Evolutionary conservation across 75 land plant species (phyloP).

Genomic region (Cupressus sempervirens): DNA sequence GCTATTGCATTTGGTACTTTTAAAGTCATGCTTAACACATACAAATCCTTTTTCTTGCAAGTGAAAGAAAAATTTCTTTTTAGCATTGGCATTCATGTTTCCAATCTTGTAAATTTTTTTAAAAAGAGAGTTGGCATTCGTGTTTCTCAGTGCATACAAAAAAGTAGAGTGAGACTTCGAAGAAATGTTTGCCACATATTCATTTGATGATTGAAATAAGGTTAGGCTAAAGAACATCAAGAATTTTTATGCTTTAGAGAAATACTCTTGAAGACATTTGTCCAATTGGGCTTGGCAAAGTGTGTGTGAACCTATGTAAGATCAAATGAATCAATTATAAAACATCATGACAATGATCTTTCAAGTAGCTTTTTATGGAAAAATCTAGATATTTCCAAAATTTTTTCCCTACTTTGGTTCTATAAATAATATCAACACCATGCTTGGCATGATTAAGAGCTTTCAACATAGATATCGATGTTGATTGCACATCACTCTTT

Average conservation of each 20-base stretch:
- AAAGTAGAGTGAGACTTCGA: background rate
- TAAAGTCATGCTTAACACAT: background rate
- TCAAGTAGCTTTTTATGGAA: background rate
- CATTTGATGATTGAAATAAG: constrained; percentile 1
- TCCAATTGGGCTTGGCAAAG: constrained; percentile 89
- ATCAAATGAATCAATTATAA: background rate
- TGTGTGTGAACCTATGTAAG: constrained; percentile 61
- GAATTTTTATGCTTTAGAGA: constrained; percentile 39
- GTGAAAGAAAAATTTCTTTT: constrained; percentile 5
- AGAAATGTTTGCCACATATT: background rate
- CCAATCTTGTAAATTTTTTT: background rate
- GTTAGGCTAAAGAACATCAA: background rate
- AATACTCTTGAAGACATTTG: constrained; percentile 49
- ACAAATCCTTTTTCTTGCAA: background rate
- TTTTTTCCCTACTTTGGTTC: constrained; percentile 65
- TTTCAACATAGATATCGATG: constrained; percentile 92
- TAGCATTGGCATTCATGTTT: constrained; percentile 5
- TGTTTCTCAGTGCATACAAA: background rate
- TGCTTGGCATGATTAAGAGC: constrained; percentile 95
- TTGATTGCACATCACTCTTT: constrained; percentile 95
- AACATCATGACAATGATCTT: background rate
- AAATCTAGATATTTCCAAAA: background rate
- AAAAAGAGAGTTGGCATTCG: background rate
- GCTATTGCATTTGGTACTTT: background rate
- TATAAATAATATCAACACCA: constrained; percentile 92